Evolutionary conservation across 2,329 filamentous ascomycete species (phyloP), one percentile per base, ranked within the genome.

Genomic region (Alternaria viburni): DNA sequence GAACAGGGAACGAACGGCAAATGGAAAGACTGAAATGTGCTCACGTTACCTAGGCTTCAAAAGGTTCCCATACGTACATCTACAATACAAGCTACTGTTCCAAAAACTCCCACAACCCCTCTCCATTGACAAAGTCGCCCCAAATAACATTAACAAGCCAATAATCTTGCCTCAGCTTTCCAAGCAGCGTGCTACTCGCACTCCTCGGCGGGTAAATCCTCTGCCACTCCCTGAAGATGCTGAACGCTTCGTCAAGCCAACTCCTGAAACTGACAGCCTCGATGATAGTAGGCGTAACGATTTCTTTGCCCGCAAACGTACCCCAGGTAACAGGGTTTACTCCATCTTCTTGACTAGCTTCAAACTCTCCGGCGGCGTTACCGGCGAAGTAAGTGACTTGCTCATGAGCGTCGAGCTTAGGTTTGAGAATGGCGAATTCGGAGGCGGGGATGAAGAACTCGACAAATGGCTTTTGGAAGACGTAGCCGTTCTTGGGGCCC

Each of bases 321-420:
- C 95, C 95, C 95, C 95, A 98, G 0, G 96, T 99, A 2, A 99
- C 96, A 0, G 95, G 93, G 75, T 98, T 97, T 28, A 96, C 95
- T 72, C 83, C 80, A 65, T 92, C 88, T 0, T 90, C 81, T 49
- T 83, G 80, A 7, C 79, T 93, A 13, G 91, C 91, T 62, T 89
- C 84, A 75, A 96, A 96, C 62, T 93, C 91, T n/a, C 93, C 92
- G 2, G 83, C 82, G 0, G 87, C 86, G 77, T 97, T 97, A 55
- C 89, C 89, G 5, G 95, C 95, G 80, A 97, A 97, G 86, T 93
- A 99, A 69, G 91, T 93, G 41, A 97, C 87, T 54, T 88, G 86
- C 45, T 90, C 88, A 54, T 88, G 85, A 15, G 88, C 82, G 57
- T 88, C 88, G 36, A 98, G 87, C 62, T 88, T 87, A 5, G 85